Evolutionary conservation across 2,329 filamentous ascomycete genomes (phyloP).

Genomic region (Cladophialophora immunda): DNA sequence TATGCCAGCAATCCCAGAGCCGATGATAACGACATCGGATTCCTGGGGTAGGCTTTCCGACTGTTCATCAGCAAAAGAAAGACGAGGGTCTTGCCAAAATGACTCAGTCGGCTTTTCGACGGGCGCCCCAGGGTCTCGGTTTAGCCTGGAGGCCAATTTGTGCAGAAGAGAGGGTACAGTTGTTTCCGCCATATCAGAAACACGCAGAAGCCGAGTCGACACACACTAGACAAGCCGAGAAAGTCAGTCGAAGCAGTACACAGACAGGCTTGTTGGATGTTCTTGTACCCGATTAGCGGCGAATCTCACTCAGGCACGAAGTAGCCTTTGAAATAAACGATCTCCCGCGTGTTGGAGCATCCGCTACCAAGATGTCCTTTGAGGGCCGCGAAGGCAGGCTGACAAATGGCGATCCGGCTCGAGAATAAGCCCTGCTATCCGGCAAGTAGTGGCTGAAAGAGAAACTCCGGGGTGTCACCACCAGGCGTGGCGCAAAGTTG

Average conservation of each 20-base stretch:
- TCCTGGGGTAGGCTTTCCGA: constrained; percentile 39
- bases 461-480: not conserved
- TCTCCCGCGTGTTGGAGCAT: not conserved
- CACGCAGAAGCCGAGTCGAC: not conserved
- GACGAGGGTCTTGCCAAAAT: constrained; percentile 45
- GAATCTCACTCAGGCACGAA: not conserved
- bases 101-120: constrained; percentile 48
- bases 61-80: constrained; percentile 40
- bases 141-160: constrained; percentile 30
- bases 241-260: not conserved
- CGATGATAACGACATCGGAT: constrained; percentile 47
- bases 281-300: not conserved
- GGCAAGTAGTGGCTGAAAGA: not conserved
- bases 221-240: not conserved
- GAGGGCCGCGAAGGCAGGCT: not conserved
- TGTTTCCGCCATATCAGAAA: constrained; percentile 12
- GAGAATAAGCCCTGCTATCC: not conserved
- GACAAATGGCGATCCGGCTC: not conserved
- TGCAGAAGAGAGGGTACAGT: constrained; percentile 16
- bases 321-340: not conserved
- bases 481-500: not conserved
- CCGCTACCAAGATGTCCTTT: not conserved
- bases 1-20: constrained; percentile 49
- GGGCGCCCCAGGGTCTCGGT: constrained; percentile 48
- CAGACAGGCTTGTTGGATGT: not conserved